These are phyloP conservation scores for Cotoneaster glaucophyllus DNA, from an alignment of 306 rosid genomes.

Conservation along the genomic window DNA sequence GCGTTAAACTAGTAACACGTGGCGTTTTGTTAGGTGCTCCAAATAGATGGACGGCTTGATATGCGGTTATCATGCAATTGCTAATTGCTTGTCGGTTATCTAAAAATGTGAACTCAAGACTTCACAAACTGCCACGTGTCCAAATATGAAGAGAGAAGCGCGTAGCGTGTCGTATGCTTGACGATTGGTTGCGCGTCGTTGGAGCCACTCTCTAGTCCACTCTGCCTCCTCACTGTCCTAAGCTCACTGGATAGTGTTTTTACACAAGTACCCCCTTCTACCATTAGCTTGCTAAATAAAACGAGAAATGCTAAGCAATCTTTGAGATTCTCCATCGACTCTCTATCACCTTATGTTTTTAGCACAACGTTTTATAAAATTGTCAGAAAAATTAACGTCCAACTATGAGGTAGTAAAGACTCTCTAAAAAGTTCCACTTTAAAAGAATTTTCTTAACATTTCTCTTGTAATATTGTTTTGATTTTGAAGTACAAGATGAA, in stretches of 20 bases:
- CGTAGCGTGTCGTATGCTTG: slow-evolving; percentile 33
- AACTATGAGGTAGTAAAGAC: too few relatives aligned
- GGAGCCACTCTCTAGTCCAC: slow-evolving; percentile 6
- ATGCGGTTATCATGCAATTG: neutral
- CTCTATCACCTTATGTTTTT: too few relatives aligned
- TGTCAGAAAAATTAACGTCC: too few relatives aligned
- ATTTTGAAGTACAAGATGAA: too few relatives aligned
- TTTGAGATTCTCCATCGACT: too few relatives aligned
- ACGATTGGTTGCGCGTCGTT: slow-evolving; percentile 34
- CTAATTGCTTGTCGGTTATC: slow-evolving; percentile 20
- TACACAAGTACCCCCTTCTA: slow-evolving; percentile 8
- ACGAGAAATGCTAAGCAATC: too few relatives aligned
- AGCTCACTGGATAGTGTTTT: slow-evolving; percentile 16
- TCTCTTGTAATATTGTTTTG: too few relatives aligned
- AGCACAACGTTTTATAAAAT: too few relatives aligned
- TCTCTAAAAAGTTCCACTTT: too few relatives aligned
- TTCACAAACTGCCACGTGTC: slow-evolving; percentile 31
- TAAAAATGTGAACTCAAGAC: slow-evolving; percentile 22
- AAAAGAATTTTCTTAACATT: too few relatives aligned
- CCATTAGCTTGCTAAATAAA: neutral
- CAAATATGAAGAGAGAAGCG: neutral
- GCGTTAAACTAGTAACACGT: neutral
- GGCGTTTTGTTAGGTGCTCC: neutral
- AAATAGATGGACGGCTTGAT: slow-evolving; percentile 10
- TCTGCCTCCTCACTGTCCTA: neutral